Evolutionary conservation across 371 early-diverging fungal genomes (phyloP), one percentile per base, ranked within the genome.

Genomic region (Mortierella sp.): DNA sequence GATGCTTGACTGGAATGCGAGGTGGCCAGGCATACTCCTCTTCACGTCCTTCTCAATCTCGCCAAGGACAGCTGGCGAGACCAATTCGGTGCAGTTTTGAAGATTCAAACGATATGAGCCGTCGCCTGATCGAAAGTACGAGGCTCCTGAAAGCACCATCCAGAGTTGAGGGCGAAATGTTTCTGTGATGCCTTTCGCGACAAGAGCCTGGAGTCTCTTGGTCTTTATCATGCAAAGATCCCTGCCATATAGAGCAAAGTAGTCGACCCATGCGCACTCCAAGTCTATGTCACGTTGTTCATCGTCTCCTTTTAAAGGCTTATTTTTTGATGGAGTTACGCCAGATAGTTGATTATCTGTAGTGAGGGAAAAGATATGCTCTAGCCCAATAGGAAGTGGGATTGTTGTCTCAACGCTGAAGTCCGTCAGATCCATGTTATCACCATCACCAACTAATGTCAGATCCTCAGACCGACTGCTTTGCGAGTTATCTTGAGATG

Each of bases 21-120:
- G 88, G 59, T 92, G 91, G 47, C 91, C 90, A 0, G 93, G 93
- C 64, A 84, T 65, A 32, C 88, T 80, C 28, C 89, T 76, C 29
- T 66, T 29, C 49, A 92, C 87, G 63, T 92, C 92, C 73, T 91
- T 92, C 59, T 92, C 92, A 57, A 92, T 92, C 64, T 92, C 92
- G 35, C 87, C 87, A 19, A 87, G 86, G 49, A 84, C 64, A 17
- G 53, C 53, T 28, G 86, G 83, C 34, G 86, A 83, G 74, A 85
- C 86, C 34, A 83, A 84, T 1, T 88, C 89, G 1, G 84, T 74
- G 31, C 69, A 47, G 45, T 40, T 54, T n/a, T 68, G 42, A 15
- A 72, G 43, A 31, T 61, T 77, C 12, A 55, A 26, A 12, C 65
- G 64, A 47, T 77, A 77, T 1, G 72, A 72, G 13, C 61, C 72